These are phyloP conservation scores for Helichrysum umbraculigerum DNA, from an alignment of 129 eudicot genomes.

Conservation along the genomic window DNA sequence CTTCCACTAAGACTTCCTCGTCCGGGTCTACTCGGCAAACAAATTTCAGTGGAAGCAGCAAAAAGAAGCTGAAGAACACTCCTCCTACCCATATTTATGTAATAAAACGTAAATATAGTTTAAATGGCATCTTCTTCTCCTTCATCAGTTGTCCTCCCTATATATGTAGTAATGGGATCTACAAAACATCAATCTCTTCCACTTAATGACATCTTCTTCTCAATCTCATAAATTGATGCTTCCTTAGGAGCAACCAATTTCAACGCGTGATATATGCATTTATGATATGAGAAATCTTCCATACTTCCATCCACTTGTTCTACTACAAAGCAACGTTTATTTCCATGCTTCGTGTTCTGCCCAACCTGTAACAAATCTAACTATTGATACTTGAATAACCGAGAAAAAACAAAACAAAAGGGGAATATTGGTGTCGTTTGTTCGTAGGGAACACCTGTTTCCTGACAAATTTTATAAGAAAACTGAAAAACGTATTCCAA, in stretches of 20 bases:
- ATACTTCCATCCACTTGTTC: constrained; percentile 61
- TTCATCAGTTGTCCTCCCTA: background rate
- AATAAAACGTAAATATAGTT: constrained; percentile 1
- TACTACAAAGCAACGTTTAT: constrained; percentile 67
- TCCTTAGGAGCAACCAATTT: constrained; percentile 45
- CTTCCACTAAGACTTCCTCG: constrained; percentile 82
- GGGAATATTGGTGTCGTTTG: background rate
- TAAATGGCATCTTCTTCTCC: background rate
- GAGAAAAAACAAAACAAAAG: background rate
- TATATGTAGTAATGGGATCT: background rate
- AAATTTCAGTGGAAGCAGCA: constrained; percentile 98
- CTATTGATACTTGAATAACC: background rate
- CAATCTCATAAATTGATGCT: constrained; percentile 41
- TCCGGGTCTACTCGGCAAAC: constrained; percentile 50
- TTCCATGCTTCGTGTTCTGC: constrained; percentile 42
- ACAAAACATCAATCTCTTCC: constrained; percentile 15
- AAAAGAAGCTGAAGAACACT: constrained; percentile 85
- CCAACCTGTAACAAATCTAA: constrained; percentile 51
- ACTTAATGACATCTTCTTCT: constrained; percentile 33
- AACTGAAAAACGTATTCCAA: too few relatives aligned
- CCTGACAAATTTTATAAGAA: too few relatives aligned
- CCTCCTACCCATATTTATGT: constrained; percentile 23
- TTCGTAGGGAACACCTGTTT: too few relatives aligned
- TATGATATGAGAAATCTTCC: constrained; percentile 85
- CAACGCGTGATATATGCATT: constrained; percentile 69